These are phyloP conservation scores for Tubosaeta brunneosetosa DNA, from an alignment of 768 basidiomycete genomes.

Conservation along the genomic window DNA sequence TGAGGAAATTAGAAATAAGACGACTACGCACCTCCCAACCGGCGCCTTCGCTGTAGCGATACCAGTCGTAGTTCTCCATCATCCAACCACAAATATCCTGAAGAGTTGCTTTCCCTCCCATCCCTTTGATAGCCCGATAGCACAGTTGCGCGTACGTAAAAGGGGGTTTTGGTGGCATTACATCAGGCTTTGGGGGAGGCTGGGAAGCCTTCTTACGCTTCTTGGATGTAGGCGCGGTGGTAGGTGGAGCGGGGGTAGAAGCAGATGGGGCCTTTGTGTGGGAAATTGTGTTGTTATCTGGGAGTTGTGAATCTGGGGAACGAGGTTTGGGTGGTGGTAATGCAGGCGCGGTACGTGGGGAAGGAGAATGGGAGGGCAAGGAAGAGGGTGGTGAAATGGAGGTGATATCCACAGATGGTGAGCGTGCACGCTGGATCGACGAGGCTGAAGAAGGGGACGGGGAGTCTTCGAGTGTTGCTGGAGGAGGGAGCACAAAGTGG, in stretches of 20 bases:
- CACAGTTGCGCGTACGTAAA: conserved; percentile 91
- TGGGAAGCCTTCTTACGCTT: conserved; percentile 63
- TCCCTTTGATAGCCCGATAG: conserved; percentile 78
- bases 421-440: conserved; percentile 63
- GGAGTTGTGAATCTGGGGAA: conserved; percentile 49
- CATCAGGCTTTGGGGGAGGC: conserved; percentile 53
- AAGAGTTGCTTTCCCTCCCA: conserved; percentile 81
- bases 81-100: conserved; percentile 95
- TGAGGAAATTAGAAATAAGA: not conserved
- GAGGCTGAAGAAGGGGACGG: conserved; percentile 76
- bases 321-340: conserved; percentile 44
- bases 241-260: conserved; percentile 22
- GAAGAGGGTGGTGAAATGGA: conserved; percentile 81
- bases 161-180: conserved; percentile 85
- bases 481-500: conserved; percentile 92
- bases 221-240: conserved; percentile 39
- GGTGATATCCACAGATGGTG: conserved; percentile 79
- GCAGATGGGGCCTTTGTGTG: conserved; percentile 34
- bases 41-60: conserved; percentile 71
- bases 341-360: conserved; percentile 44
- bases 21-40: conserved; percentile 80
- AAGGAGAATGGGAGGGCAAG: conserved; percentile 70
- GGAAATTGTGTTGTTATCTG: conserved; percentile 58
- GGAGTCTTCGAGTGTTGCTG: conserved; percentile 72
- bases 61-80: conserved; percentile 84